Base-by-base conservation (phyloP, 331 rosid genomes). In the Malus hybrid region DNA sequence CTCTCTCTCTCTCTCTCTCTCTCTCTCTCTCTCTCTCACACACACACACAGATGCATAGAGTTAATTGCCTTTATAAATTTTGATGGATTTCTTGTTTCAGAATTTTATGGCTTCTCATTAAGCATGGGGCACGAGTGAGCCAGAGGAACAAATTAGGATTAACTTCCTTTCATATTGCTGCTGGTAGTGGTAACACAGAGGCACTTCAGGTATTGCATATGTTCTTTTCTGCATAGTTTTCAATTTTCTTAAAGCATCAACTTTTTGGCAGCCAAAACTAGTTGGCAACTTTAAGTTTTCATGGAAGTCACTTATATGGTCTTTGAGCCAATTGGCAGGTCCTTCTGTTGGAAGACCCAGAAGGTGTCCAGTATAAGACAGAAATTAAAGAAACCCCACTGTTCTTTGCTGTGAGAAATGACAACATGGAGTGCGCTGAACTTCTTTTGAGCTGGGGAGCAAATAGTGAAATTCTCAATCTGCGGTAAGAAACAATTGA, bases 321-420 rank as follows among this genome's bases (percentile, higher is more conserved):
- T 22, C 73, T 66, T 73, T 76, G 77, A 42, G 24, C 77, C 33
- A n/a, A 34, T 36, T 73, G 20, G 69, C 81, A 85, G 85, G 67
- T 75, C 66, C 83, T 85, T 62, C 72, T 81, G 34, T 57, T 81
- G 74, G 79, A 81, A 68, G 88, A 79, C 69, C 85, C 85, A 6
- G 83, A 78, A 42, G 85, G 80, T 29, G 61, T 79, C 73, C 80
- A 75, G 56, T 56, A 54, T 22, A 78, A 62, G 70, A 75, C 88
- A n/a, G 88, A 81, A 76, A 78, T 79, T 85, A 78, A 81, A 75
- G 88, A 85, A 84, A 85, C 88, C 29, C 88, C 88, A 31, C 70
- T 85, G 46, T 85, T 85, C 76, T 85, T 78, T 31, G 88, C 88
- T 10, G 88, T 79, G 63, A 85, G 79, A 81, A 81, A 85, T 76